These are phyloP conservation scores for Gossypium herbaceum DNA, from an alignment of 345 rosid genomes.

Conservation along the genomic window DNA sequence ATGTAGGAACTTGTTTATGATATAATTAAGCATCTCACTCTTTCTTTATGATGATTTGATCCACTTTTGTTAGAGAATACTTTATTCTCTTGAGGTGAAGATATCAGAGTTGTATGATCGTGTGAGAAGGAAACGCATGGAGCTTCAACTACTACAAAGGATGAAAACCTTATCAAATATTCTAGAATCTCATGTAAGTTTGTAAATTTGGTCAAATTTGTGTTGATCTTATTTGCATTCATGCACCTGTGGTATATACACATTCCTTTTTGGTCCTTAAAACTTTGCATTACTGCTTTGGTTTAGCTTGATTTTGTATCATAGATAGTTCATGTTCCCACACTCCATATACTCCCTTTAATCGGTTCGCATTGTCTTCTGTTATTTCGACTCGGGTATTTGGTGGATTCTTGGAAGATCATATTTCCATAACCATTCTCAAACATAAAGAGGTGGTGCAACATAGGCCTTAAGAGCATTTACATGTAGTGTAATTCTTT, in stretches of 20 bases:
- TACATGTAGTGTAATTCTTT: neutral
- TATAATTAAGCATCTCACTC: neutral
- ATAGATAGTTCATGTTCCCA: neutral
- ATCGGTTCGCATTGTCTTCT: neutral
- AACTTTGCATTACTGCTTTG: neutral
- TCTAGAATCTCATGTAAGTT: constrained; percentile 68
- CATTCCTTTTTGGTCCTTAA: neutral
- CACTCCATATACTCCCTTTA: neutral
- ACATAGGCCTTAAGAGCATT: neutral
- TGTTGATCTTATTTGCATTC: neutral
- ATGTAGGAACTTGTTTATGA: too few relatives aligned
- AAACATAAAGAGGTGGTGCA: too few relatives aligned
- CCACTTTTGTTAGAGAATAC: constrained; percentile 44
- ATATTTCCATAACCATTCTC: too few relatives aligned
- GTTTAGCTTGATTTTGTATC: neutral
- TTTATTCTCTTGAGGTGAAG: constrained; percentile 53
- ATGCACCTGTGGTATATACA: neutral
- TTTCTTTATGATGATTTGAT: too few relatives aligned
- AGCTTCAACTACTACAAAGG: constrained; percentile 44
- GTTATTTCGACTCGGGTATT: too few relatives aligned
- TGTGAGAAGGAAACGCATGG: constrained; percentile 56
- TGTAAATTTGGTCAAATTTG: neutral
- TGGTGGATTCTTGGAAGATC: too few relatives aligned
- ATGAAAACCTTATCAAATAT: constrained; percentile 41
- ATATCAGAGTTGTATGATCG: constrained; percentile 55